Evolutionary conservation across 148 eudicot genomes (phyloP).

Genomic region (Camellia sinensis): DNA sequence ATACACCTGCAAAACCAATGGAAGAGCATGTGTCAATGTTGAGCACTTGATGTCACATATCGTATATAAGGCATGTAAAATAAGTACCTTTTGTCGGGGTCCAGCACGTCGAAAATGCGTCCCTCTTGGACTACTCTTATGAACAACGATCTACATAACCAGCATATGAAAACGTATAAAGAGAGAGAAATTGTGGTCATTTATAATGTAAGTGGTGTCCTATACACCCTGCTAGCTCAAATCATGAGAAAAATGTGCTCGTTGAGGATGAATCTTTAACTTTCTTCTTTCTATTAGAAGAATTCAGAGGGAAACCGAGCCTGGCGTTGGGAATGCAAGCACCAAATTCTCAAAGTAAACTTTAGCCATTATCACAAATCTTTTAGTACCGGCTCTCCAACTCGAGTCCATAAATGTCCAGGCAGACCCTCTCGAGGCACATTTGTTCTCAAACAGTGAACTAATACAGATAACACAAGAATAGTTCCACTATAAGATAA

Average conservation of each 20-base stretch:
- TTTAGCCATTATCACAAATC: neutral
- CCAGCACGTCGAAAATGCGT: slow-evolving; percentile 86
- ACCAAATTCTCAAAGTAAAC: neutral
- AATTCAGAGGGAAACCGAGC: neutral
- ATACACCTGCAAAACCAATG: slow-evolving; percentile 47
- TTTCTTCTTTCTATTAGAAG: neutral
- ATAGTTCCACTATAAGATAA: neutral
- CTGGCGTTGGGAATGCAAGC: slow-evolving; percentile 1
- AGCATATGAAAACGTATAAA: neutral
- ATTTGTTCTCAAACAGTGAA: slow-evolving; percentile 7
- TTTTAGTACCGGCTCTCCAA: slow-evolving; percentile 5
- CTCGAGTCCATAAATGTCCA: neutral
- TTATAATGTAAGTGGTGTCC: neutral
- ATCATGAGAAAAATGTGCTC: neutral
- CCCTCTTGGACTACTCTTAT: slow-evolving; percentile 67
- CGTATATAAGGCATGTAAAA: neutral
- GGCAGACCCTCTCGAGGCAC: slow-evolving; percentile 11
- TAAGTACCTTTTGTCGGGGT: slow-evolving; percentile 70
- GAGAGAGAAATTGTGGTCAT: neutral
- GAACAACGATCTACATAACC: slow-evolving; percentile 66
- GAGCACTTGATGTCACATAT: neutral
- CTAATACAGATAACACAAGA: neutral
- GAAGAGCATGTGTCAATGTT: neutral
- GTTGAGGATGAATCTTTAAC: neutral
- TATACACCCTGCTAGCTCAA: neutral